Evolutionary conservation across 2,329 filamentous ascomycete genomes (phyloP).

Genomic region (Chrysoporthe cubensis): DNA sequence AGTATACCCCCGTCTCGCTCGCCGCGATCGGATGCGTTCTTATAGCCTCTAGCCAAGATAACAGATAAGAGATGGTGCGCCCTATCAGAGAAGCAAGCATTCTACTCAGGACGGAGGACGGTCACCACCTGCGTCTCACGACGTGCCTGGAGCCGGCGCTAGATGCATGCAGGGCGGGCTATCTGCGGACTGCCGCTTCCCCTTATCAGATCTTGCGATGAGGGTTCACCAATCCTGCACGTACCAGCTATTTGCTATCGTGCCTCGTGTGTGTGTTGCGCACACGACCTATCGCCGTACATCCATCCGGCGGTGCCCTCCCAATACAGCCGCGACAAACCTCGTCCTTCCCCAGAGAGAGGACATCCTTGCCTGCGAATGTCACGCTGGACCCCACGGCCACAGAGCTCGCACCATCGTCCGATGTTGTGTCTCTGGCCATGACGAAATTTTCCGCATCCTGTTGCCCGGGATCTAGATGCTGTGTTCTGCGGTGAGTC

Average conservation of each 20-base stretch:
- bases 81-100: not conserved
- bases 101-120: not conserved
- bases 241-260: not conserved
- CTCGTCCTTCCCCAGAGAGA: not conserved
- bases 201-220: not conserved
- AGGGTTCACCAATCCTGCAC: not conserved
- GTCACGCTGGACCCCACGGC: slow-evolving; percentile 2
- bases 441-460: slow-evolving; percentile 4
- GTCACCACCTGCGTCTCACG: not conserved
- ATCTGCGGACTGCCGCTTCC: no score
- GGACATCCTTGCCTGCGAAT: not conserved
- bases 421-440: not conserved
- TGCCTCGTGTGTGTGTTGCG: not conserved
- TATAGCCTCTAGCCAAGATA: slow-evolving; percentile 8
- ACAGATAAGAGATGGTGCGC: slow-evolving; percentile 20
- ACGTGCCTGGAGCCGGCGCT: not conserved
- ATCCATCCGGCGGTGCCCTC: not conserved
- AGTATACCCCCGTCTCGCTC: not conserved
- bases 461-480: not conserved
- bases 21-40: slow-evolving; percentile 6
- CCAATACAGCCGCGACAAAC: not conserved
- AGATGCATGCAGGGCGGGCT: not conserved
- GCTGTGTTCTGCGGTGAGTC: not conserved
- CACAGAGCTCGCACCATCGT: slow-evolving; percentile 15
- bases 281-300: not conserved